Evolutionary conservation across 2,329 filamentous ascomycete species (phyloP).

Genomic region (Diaporthe amygdali): DNA sequence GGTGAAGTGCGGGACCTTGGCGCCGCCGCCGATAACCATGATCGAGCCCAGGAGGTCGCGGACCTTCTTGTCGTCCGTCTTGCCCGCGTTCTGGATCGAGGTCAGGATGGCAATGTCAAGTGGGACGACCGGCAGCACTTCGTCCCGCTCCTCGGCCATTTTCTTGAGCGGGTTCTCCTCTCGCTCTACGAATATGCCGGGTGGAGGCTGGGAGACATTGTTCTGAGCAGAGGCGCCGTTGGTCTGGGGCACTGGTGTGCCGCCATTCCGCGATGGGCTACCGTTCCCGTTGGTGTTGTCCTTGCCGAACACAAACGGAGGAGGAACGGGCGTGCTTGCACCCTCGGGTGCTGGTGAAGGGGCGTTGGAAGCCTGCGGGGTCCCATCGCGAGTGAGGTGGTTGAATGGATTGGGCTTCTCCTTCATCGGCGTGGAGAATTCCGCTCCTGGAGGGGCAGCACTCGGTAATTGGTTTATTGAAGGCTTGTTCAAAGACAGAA

Average conservation of each 20-base stretch:
- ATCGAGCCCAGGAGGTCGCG: constrained; percentile 88
- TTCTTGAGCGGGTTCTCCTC: constrained; percentile 54
- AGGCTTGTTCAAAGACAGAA: constrained; percentile 65
- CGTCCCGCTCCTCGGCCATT: constrained; percentile 75
- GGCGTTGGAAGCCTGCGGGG: constrained; percentile 83
- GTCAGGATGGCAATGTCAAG: constrained; percentile 90
- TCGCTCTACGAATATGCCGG: constrained; percentile 57
- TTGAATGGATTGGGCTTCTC: constrained; percentile 71
- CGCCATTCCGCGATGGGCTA: constrained; percentile 60
- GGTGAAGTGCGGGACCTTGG: constrained; percentile 80
- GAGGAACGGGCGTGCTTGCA: constrained; percentile 67
- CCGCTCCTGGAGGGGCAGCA: constrained; percentile 47
- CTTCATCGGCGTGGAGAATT: constrained; percentile 64
- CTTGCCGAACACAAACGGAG: constrained; percentile 61
- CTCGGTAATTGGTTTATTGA: constrained; percentile 49
- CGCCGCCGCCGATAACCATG: constrained; percentile 87
- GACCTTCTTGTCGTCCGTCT: constrained; percentile 89
- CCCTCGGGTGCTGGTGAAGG: constrained; percentile 87
- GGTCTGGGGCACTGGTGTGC: constrained; percentile 45
- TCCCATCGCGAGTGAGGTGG: constrained; percentile 73
- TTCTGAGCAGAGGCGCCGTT: constrained; percentile 43
- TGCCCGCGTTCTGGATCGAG: constrained; percentile 85
- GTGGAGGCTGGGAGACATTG: constrained; percentile 35
- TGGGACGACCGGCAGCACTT: constrained; percentile 80
- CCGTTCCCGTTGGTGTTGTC: constrained; percentile 49